These are phyloP conservation scores for Dioszegia crocea DNA, from an alignment of 768 basidiomycete genomes.

Conservation along the genomic window DNA sequence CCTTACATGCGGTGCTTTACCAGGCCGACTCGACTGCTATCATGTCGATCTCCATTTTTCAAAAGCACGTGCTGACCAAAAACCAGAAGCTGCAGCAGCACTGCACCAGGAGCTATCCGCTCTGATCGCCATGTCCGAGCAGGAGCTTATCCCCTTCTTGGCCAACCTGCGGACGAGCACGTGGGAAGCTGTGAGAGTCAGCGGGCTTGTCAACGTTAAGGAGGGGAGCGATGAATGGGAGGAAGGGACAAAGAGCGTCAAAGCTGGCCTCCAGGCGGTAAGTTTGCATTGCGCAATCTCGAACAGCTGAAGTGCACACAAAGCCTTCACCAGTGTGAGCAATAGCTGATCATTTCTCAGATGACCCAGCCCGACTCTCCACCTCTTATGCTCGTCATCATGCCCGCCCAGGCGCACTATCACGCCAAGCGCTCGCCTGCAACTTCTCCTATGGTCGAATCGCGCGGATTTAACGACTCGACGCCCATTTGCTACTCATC, in stretches of 20 bases:
- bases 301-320: too few relatives aligned
- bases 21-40: too few relatives aligned
- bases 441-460: not conserved
- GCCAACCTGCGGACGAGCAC: constrained; percentile 18
- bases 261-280: constrained; percentile 43
- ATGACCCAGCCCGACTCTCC: constrained; percentile 43
- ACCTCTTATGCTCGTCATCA: constrained; percentile 44
- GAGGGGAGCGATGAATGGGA: constrained; percentile 35
- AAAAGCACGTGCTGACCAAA: too few relatives aligned
- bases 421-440: not conserved
- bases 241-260: constrained; percentile 31
- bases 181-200: constrained; percentile 45
- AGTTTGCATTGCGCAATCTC: too few relatives aligned
- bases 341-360: constrained; percentile 26
- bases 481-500: constrained; percentile 35
- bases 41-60: too few relatives aligned
- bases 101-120: constrained; percentile 39
- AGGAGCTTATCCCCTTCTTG: constrained; percentile 28
- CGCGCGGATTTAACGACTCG: constrained; percentile 5
- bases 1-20: too few relatives aligned
- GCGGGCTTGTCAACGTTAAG: constrained; percentile 28
- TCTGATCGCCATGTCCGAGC: constrained; percentile 39
- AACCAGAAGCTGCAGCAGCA: constrained; percentile 43
- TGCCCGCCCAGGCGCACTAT: constrained; percentile 22
- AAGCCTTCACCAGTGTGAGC: too few relatives aligned